Evolutionary conservation across 805 yeast genomes (phyloP).

Genomic region (Wickerhamiella siamensis): DNA sequence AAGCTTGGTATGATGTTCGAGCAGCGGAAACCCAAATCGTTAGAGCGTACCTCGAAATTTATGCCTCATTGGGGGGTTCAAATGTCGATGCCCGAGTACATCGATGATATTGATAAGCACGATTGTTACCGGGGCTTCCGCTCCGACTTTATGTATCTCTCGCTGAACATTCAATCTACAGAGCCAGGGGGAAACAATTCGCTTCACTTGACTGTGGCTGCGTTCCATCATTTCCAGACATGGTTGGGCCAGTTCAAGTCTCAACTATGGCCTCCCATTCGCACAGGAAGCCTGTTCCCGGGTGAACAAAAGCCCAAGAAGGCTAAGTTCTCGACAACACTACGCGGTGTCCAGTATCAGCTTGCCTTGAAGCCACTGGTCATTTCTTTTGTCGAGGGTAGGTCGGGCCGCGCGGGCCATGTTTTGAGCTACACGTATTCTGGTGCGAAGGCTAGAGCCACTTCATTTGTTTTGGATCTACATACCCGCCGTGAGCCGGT

Average conservation of each 20-base stretch:
- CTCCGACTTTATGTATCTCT: constrained; percentile 67
- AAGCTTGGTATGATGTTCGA: constrained; percentile 61
- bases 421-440: constrained; percentile 33
- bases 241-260: constrained; percentile 90
- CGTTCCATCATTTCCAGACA: constrained; percentile 48
- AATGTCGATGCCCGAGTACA: constrained; percentile 41
- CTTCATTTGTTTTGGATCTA: constrained; percentile 43
- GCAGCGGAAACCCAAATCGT: constrained; percentile 31
- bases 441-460: constrained; percentile 56
- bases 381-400: constrained; percentile 53
- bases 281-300: constrained; percentile 56
- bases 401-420: constrained; percentile 21
- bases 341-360: constrained; percentile 61
- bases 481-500: constrained; percentile 40
- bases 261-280: constrained; percentile 60
- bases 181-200: constrained; percentile 32
- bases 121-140: constrained; percentile 75
- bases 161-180: constrained; percentile 25
- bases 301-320: constrained; percentile 24
- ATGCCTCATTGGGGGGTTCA: constrained; percentile 50
- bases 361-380: constrained; percentile 60
- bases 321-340: constrained; percentile 43
- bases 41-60: constrained; percentile 34
- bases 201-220: constrained; percentile 59
- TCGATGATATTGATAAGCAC: constrained; percentile 36